phyloP scores from a whole-genome alignment of 2,329 filamentous ascomycete genomes.

The Purpureocillium takamizusanense region DNA sequence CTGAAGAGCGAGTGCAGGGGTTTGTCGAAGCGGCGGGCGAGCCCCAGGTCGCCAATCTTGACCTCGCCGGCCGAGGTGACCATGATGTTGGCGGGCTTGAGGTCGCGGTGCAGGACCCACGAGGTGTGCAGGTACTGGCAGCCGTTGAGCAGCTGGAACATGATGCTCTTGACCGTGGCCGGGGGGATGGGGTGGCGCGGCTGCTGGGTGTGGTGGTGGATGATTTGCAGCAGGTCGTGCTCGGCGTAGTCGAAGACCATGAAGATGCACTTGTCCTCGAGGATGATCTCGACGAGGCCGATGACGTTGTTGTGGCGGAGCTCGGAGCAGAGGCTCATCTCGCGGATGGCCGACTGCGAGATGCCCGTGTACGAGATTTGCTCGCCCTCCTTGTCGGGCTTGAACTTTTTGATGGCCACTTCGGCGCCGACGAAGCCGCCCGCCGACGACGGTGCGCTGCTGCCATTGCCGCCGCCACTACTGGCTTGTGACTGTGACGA shows the following conservation, averaged over 20 bases:
- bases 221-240: constrained; percentile 94
- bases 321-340: constrained; percentile 96
- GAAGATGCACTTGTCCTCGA: constrained; percentile 98
- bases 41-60: constrained; percentile 87
- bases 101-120: constrained; percentile 93
- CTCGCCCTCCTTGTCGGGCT: constrained; percentile 97
- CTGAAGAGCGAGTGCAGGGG: constrained; percentile 84
- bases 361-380: constrained; percentile 92
- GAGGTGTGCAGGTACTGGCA: constrained; percentile 91
- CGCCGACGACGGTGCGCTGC: constrained; percentile 2
- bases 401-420: constrained; percentile 99
- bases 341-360: constrained; percentile 90
- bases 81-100: constrained; percentile 99
- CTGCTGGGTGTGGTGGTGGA: constrained; percentile 91
- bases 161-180: constrained; percentile 80
- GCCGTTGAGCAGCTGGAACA: constrained; percentile 92
- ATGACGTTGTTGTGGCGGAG: constrained; percentile 85
- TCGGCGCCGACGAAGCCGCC: constrained; percentile 55
- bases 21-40: constrained; percentile 89
- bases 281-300: constrained; percentile 84
- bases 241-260: constrained; percentile 99
- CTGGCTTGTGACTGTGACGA: constrained; percentile 3
- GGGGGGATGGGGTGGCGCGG: constrained; percentile 83
- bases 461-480: constrained; percentile 1
- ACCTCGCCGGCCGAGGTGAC: constrained; percentile 85